Base-by-base conservation (phyloP, 805 yeast species). In the Yamadazyma insecticola region DNA sequence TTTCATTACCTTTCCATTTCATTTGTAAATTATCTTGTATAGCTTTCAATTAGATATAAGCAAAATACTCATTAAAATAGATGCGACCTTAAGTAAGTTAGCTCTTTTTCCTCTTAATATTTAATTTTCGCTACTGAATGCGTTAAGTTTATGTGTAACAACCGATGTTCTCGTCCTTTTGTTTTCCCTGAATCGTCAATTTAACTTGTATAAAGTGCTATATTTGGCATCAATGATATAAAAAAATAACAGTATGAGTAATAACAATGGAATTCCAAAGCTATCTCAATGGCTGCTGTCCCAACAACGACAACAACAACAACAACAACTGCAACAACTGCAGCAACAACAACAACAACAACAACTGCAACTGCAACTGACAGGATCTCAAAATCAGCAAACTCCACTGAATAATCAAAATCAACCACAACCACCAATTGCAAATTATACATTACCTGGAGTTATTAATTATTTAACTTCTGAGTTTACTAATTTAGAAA, bases 401-500 rank as follows among this genome's bases (percentile, higher is more conserved):
- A 30, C 35, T 22, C 26, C 26, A 26, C n/a, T n/a, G n/a, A n/a
- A n/a, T n/a, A n/a, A n/a, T n/a, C 22, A 16, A 22, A 43, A 22
- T 9, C 29, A 26, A 29, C 26, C 20, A 14, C 27, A 63, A 60
- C 35, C 85, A 44, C 58, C 53, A 4, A 25, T 45, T 29, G 60
- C 65, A 16, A 55, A 58, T 33, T 64, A 65, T 39, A 72, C 79
- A 3, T 57, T 74, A 11, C 81, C 81, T 0, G 81, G 81, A 0
- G 74, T 74, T 14, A 74, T 74, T 57, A 74, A 73, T 44, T 74
- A 74, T 44, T 53, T 74, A 36, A 76, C 77, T 24, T 63, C 72
- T n/a, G 80, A 74, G 40, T 74, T 74, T 50, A 73, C 80, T 15
- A 66, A 66, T 29, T 36, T 55, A 15, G 61, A 55, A 37, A 29